These are phyloP conservation scores for Xylaria sp. DNA, from an alignment of 2,329 filamentous ascomycete species.

Conservation along the genomic window DNA sequence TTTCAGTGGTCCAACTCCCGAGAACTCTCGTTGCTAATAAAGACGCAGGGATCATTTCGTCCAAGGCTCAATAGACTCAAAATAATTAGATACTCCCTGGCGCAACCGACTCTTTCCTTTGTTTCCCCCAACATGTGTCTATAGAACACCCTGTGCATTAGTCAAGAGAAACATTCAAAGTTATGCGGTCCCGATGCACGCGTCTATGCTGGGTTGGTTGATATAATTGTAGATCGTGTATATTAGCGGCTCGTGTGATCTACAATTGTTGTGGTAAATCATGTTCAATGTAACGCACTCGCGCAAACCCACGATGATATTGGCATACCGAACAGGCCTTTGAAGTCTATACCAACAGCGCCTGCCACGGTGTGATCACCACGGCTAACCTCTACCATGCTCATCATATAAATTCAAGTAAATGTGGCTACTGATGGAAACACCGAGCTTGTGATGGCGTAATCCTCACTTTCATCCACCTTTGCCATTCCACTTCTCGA, in stretches of 20 bases:
- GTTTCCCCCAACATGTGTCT: conserved; percentile 61
- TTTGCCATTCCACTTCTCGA: conserved; percentile 62
- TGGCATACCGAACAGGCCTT: too few relatives aligned
- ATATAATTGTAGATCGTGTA: conserved; percentile 7
- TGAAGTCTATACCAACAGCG: too few relatives aligned
- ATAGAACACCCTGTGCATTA: conserved; percentile 71
- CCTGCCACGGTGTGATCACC: neutral
- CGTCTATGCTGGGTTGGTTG: neutral
- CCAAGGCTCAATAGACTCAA: conserved; percentile 70
- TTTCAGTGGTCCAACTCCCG: too few relatives aligned
- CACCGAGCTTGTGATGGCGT: neutral
- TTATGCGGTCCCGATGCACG: conserved; percentile 21
- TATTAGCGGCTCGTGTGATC: conserved; percentile 5
- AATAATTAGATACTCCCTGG: conserved; percentile 48
- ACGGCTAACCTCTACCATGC: neutral
- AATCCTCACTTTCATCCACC: neutral
- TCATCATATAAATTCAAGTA: neutral
- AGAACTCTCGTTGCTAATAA: conserved; percentile 50
- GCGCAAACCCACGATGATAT: neutral
- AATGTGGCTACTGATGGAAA: neutral
- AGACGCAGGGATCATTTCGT: conserved; percentile 67
- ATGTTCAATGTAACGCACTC: too few relatives aligned
- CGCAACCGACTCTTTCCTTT: conserved; percentile 61
- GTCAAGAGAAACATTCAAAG: conserved; percentile 55
- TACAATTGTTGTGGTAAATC: neutral